Percentiles rank a stretch among this genome's conserved stretches.
Conservation (phyloP, 2,329 filamentous ascomycete genomes). For the Intubia oerlemansii region DNA sequence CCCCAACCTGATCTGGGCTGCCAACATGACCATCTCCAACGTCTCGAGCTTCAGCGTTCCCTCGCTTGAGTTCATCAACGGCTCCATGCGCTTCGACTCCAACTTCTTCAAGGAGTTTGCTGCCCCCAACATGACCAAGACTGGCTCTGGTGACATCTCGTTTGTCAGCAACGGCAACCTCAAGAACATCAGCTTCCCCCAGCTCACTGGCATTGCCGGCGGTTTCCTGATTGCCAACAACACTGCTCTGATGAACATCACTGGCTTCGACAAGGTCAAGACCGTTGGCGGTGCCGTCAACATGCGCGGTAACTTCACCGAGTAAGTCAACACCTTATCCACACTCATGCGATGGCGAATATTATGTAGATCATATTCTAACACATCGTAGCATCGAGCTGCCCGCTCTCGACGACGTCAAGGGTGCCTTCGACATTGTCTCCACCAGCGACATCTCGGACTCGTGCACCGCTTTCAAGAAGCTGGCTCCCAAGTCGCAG, state of each 20-base stretch:
- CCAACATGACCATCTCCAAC: slow-evolving; percentile 68
- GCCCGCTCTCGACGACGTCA: slow-evolving; percentile 42
- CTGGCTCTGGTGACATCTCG: slow-evolving; percentile 36
- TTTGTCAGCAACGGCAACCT: slow-evolving; percentile 41
- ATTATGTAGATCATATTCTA: slow-evolving; percentile 9
- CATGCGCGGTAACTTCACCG: slow-evolving; percentile 64
- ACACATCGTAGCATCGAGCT: slow-evolving; percentile 39
- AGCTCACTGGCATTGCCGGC: slow-evolving; percentile 47
- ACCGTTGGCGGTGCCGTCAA: slow-evolving; percentile 62
- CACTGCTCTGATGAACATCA: slow-evolving; percentile 44
- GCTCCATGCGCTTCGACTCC: slow-evolving; percentile 66
- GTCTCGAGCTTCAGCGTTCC: slow-evolving; percentile 54
- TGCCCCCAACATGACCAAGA: slow-evolving; percentile 49
- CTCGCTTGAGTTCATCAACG: slow-evolving; percentile 49
- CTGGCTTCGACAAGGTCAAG: slow-evolving; percentile 45
- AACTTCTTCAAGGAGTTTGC: slow-evolving; percentile 44
- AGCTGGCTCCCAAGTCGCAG: slow-evolving; percentile 16
- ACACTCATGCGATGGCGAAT: too few species aligned
- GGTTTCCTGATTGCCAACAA: slow-evolving; percentile 83
- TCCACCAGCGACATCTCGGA: slow-evolving; percentile 38
- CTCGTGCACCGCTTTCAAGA: slow-evolving; percentile 32
- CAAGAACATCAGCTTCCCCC: slow-evolving; percentile 55
- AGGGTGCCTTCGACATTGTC: slow-evolving; percentile 49
- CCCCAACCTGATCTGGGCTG: slow-evolving; percentile 56
- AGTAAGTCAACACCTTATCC: too few species aligned